A percentile compares a stretch with the other conserved stretches of the same genome.
These are phyloP conservation scores for Botrytis medusae DNA, from an alignment of 2,329 filamentous ascomycete species.

Conservation along the genomic window DNA sequence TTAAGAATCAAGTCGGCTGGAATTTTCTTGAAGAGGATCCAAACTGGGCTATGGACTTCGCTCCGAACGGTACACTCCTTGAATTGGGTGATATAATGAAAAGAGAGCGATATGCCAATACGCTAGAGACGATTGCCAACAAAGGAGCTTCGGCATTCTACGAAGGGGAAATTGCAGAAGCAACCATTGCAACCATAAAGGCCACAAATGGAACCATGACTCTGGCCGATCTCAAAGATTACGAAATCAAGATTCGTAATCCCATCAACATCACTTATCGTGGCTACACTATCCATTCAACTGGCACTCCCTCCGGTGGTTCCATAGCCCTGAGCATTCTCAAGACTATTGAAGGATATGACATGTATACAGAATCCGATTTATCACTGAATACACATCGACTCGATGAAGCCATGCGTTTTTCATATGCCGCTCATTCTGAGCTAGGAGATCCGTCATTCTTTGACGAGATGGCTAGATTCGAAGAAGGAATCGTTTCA, in stretches of 20 bases:
- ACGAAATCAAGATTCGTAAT: slow-evolving; percentile 64
- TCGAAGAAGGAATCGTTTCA: slow-evolving; percentile 68
- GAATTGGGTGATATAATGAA: slow-evolving; percentile 63
- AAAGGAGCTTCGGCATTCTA: slow-evolving; percentile 63
- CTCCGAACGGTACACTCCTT: slow-evolving; percentile 61
- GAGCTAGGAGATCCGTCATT: slow-evolving; percentile 81
- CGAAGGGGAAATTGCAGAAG: slow-evolving; percentile 58
- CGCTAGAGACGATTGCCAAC: slow-evolving; percentile 61
- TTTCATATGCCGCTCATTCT: slow-evolving; percentile 79
- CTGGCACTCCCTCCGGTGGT: slow-evolving; percentile 75
- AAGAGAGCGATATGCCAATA: slow-evolving; percentile 63
- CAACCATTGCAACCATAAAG: slow-evolving; percentile 59
- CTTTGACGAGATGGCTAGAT: slow-evolving; percentile 59
- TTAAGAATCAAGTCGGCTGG: slow-evolving; percentile 45
- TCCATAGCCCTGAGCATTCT: slow-evolving; percentile 65
- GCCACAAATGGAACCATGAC: slow-evolving; percentile 67
- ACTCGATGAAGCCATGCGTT: slow-evolving; percentile 84
- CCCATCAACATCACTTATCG: slow-evolving; percentile 65
- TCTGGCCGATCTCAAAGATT: slow-evolving; percentile 60
- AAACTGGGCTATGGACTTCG: slow-evolving; percentile 68
- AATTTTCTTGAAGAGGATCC: slow-evolving; percentile 63
- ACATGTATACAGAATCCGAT: slow-evolving; percentile 50
- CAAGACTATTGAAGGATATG: slow-evolving; percentile 74
- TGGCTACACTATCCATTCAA: slow-evolving; percentile 67
- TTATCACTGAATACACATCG: slow-evolving; percentile 71